Percentiles rank a stretch among this genome's conserved stretches.
These are phyloP conservation scores for Volvox carteri DNA, from an alignment of 163 green algal genomes.

Conservation along the genomic window DNA sequence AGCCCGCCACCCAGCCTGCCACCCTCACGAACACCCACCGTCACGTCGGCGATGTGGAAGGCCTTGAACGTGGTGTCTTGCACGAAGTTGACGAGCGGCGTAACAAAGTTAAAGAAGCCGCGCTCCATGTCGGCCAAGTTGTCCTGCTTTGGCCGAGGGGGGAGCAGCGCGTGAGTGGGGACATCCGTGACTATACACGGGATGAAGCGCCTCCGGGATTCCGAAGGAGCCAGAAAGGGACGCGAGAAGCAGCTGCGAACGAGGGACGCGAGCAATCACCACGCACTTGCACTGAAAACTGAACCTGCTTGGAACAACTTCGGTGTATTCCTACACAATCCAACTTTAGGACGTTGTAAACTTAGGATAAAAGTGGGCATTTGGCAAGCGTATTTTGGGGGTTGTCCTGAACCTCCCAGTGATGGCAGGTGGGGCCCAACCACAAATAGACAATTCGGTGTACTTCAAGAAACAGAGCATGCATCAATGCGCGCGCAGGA, in stretches of 20 bases:
- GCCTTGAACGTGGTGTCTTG: slow-evolving; percentile 50
- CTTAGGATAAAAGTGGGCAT: too few species aligned
- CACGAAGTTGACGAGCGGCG: slow-evolving; percentile 43
- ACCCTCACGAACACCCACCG: too few species aligned
- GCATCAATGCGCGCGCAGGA: background rate
- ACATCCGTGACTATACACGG: too few species aligned
- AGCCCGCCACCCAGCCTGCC: too few species aligned
- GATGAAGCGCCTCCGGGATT: background rate
- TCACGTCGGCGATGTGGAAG: slow-evolving; percentile 37
- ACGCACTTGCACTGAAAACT: background rate
- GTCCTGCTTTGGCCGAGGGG: slow-evolving; percentile 20
- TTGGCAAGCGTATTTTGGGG: background rate
- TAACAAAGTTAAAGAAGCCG: slow-evolving; percentile 26
- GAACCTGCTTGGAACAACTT: background rate
- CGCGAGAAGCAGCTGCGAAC: too few species aligned
- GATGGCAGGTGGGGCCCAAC: too few species aligned
- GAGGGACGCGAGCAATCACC: background rate
- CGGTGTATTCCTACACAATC: background rate
- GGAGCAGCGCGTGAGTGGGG: background rate
- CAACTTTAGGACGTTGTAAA: background rate
- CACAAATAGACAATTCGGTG: too few species aligned
- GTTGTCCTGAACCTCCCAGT: background rate
- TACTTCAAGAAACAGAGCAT: background rate
- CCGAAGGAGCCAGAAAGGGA: background rate
- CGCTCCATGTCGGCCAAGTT: slow-evolving; percentile 43